Conservation (phyloP, 2,329 filamentous ascomycete genomes). For the Aschersonia sp. region DNA sequence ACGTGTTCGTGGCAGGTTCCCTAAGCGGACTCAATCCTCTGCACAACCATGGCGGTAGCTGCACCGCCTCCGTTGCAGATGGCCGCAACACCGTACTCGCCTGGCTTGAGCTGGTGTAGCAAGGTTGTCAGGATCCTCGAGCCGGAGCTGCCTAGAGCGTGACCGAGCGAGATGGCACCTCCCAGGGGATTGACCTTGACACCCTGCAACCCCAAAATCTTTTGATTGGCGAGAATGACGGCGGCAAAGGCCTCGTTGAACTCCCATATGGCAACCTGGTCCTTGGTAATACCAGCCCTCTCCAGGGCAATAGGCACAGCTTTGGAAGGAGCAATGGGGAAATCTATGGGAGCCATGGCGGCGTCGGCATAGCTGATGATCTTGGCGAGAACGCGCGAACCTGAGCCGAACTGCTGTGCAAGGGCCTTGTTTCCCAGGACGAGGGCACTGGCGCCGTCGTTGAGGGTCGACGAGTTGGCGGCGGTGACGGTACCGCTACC, state of each 20-base stretch:
- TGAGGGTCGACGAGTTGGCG: conserved; percentile 85
- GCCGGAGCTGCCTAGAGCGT: conserved; percentile 86
- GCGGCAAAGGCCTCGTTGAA: conserved; percentile 98
- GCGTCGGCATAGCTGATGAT: conserved; percentile 82
- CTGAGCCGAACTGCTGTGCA: conserved; percentile 63
- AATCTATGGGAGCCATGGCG: conserved; percentile 81
- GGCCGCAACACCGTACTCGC: conserved; percentile 87
- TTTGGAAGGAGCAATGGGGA: conserved; percentile 82
- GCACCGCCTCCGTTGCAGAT: conserved; percentile 97
- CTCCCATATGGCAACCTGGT: conserved; percentile 90
- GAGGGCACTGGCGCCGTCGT: conserved; percentile 84
- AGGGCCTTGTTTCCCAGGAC: conserved; percentile 72
- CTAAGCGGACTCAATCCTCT: conserved; percentile 52
- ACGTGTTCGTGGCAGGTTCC: neutral
- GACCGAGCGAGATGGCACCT: conserved; percentile 82
- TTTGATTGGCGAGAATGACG: conserved; percentile 87
- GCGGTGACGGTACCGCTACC: conserved; percentile 85
- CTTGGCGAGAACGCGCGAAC: conserved; percentile 71
- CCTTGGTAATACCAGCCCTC: conserved; percentile 77
- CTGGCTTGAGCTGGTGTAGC: conserved; percentile 78
- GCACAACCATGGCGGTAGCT: conserved; percentile 80
- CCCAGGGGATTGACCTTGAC: conserved; percentile 78
- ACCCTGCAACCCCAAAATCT: conserved; percentile 70
- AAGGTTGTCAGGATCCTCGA: conserved; percentile 81
- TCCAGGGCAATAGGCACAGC: conserved; percentile 82